Percentiles rank a stretch among this genome's conserved stretches.
Evolutionary conservation across 2,329 filamentous ascomycete genomes (phyloP).

Genomic region (Lasiodiplodia theobromae): DNA sequence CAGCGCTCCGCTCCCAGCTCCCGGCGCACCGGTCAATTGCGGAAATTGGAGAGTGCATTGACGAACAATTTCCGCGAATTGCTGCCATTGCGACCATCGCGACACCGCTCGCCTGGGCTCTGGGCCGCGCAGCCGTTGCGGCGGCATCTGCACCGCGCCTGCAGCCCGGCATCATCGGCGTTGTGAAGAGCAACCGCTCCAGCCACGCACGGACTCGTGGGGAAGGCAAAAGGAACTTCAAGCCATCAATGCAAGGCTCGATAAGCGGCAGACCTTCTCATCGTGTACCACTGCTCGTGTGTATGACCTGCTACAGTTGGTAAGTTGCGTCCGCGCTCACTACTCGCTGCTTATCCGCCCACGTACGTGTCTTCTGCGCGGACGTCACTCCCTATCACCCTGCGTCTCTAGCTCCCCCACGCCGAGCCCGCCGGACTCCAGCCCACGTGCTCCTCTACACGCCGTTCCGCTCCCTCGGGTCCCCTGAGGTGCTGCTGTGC

Average conservation of each 20-base stretch:
- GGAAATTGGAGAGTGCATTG: constrained; percentile 29
- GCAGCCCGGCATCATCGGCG: constrained; percentile 24
- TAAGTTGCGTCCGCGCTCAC: background rate
- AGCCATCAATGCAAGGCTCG: constrained; percentile 15
- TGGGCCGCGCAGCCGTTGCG: constrained; percentile 19
- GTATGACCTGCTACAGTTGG: constrained; percentile 22
- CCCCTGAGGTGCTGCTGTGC: constrained; percentile 19
- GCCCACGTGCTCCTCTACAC: constrained; percentile 24
- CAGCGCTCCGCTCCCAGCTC: constrained; percentile 13
- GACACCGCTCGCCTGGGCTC: constrained; percentile 16
- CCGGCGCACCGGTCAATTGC: constrained; percentile 14
- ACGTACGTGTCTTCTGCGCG: constrained; percentile 11
- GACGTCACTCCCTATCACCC: constrained; percentile 24
- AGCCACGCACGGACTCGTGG: constrained; percentile 25
- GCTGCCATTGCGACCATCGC: background rate
- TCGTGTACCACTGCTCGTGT: constrained; percentile 1
- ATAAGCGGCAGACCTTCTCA: constrained; percentile 1
- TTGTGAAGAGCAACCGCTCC: constrained; percentile 13
- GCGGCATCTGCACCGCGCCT: constrained; percentile 12
- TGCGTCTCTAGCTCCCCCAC: constrained; percentile 22
- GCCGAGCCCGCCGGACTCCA: background rate
- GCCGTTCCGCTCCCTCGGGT: constrained; percentile 22
- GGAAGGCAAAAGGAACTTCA: constrained; percentile 27
- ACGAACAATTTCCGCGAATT: constrained; percentile 20
- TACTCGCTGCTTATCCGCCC: constrained; percentile 22